Base-by-base conservation (phyloP, 2,329 filamentous ascomycete species). In the Aspergillus felis region DNA sequence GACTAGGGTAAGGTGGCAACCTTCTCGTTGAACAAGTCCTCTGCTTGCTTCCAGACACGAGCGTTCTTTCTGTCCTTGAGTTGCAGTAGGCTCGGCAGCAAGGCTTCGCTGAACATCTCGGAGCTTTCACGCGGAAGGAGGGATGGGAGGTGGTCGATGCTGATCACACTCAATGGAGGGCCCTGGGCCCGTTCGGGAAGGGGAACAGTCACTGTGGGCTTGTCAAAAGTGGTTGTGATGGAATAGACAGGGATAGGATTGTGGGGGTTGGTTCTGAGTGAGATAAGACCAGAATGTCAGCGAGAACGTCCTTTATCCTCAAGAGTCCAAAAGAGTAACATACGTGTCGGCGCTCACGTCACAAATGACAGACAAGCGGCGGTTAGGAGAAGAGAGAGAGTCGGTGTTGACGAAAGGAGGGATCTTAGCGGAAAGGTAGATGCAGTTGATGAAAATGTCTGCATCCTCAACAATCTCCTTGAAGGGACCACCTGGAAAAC, bases 81-180 rank as follows among this genome's bases (percentile, higher is more conserved):
- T 59, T 87, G 82, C 59, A 94, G 75, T 64, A 97, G 78, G 68
- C 86, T 89, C 22, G 91, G 91, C 68, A 96, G 79, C 63, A 97
- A 79, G 50, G 89, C 88, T 53, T 83, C 79, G 73, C 87, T 91
- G 78, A 96, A 97, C 22, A 87, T 87, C 77, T 97, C 92, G 47
- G 87, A 91, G 27, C 91, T 87, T 78, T 97, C 93, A 54, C 93
- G 83, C 1, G 93, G 90, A 41, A 97, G 81, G 64, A 97, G 83
- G 54, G 86, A 89, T 3, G 91, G 91, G 53, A 95, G 81, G 71
- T 95, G 91, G 74, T 95, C 90, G 68, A 95, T 94, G 72, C 86
- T 89, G 75, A 97, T 96, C 65, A 97, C 90, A 50, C 84, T 87
- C 56, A 96, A 77, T 7, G 84, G 82, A 0, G 85, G 83, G 54